Evolutionary conservation across 768 basidiomycete species (phyloP).

Genomic region (Serendipita sp.): DNA sequence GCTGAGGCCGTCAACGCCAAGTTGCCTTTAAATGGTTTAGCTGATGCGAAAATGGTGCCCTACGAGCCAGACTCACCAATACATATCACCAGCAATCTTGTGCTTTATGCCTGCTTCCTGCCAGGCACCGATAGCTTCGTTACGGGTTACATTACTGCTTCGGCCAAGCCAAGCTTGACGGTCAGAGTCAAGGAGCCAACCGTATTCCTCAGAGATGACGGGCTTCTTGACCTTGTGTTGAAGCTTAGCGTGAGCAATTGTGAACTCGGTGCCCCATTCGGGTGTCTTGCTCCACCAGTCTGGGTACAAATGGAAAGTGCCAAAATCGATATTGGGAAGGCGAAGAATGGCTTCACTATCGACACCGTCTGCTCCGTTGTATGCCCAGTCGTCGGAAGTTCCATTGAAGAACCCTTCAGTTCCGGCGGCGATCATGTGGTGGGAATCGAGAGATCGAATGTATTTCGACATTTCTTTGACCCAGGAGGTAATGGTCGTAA

Average conservation of each 20-base stretch:
- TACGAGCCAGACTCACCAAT: slow-evolving; percentile 8
- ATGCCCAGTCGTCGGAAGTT: slow-evolving; percentile 6
- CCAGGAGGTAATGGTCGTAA: slow-evolving; percentile 13
- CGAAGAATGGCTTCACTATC: slow-evolving; percentile 10
- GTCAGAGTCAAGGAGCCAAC: slow-evolving; percentile 10
- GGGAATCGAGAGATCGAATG: slow-evolving; percentile 14
- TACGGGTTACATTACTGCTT: slow-evolving; percentile 10
- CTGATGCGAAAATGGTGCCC: background rate
- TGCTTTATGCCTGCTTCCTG: slow-evolving; percentile 9
- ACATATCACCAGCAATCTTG: slow-evolving; percentile 12
- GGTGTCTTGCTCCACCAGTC: slow-evolving; percentile 14
- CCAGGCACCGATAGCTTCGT: slow-evolving; percentile 11
- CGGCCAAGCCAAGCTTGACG: slow-evolving; percentile 8
- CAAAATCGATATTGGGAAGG: slow-evolving; percentile 10
- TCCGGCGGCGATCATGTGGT: slow-evolving; percentile 14
- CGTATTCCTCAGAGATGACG: slow-evolving; percentile 12
- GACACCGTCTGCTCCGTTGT: slow-evolving; percentile 12
- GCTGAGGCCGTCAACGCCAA: slow-evolving; percentile 11
- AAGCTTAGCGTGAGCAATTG: slow-evolving; percentile 8
- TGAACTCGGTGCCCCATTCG: slow-evolving; percentile 12
- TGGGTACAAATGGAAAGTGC: slow-evolving; percentile 13
- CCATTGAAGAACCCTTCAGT: slow-evolving; percentile 15
- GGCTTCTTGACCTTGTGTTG: slow-evolving; percentile 11
- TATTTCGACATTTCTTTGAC: slow-evolving; percentile 12
- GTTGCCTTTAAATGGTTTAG: background rate